Conservation (phyloP, 2,329 filamentous ascomycete species). For the Fusarium graminum region DNA sequence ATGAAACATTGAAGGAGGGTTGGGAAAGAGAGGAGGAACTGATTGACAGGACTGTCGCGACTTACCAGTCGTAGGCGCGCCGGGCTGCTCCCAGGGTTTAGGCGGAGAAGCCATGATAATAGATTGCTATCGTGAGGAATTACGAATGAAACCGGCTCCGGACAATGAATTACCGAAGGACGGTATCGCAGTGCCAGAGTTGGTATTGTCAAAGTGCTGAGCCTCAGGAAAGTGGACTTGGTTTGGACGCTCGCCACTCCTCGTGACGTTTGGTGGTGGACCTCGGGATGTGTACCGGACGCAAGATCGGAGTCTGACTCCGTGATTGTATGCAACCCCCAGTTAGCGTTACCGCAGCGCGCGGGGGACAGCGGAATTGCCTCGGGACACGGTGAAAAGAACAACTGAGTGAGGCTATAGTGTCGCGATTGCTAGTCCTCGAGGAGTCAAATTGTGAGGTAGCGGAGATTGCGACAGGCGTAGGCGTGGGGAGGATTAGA, state of each 20-base stretch:
- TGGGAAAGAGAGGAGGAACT: slow-evolving; percentile 4
- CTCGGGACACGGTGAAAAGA: slow-evolving; percentile 35
- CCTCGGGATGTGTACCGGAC: slow-evolving; percentile 40
- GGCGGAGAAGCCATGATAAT: slow-evolving; percentile 81
- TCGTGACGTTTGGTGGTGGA: slow-evolving; percentile 42
- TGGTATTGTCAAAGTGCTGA: slow-evolving; percentile 15
- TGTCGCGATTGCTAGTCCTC: neutral
- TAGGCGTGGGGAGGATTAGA: slow-evolving; percentile 17
- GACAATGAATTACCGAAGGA: slow-evolving; percentile 21
- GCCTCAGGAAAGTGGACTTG: slow-evolving; percentile 19
- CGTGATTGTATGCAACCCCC: slow-evolving; percentile 42
- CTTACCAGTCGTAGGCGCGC: slow-evolving; percentile 69
- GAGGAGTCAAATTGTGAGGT: neutral
- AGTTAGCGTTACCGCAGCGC: slow-evolving; percentile 40
- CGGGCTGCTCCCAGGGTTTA: slow-evolving; percentile 94
- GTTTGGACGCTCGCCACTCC: slow-evolving; percentile 22
- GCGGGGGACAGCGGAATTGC: slow-evolving; percentile 43
- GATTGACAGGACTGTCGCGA: slow-evolving; percentile 39
- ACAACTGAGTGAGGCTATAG: slow-evolving; percentile 9
- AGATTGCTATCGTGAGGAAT: slow-evolving; percentile 21
- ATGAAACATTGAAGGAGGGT: slow-evolving; percentile 8
- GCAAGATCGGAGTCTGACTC: slow-evolving; percentile 43
- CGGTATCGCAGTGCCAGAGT: slow-evolving; percentile 28
- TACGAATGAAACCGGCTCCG: slow-evolving; percentile 15
- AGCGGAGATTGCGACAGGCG: slow-evolving; percentile 15